Evolutionary conservation across 1,284 basidiomycete genomes (phyloP).

Genomic region (Austropuccinia psidii): DNA sequence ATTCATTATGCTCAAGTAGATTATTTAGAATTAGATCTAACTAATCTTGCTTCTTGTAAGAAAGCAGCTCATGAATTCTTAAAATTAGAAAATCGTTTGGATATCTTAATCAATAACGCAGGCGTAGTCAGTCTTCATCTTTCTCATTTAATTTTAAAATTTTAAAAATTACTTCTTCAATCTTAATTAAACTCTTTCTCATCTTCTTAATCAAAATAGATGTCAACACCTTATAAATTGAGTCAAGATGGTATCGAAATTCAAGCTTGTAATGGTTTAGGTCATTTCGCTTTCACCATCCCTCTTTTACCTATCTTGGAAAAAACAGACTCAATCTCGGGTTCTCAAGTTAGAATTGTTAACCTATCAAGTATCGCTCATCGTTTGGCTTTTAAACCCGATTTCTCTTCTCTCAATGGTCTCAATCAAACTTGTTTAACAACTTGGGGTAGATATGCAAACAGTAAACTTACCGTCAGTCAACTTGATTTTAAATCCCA

Average conservation of each 20-base stretch:
- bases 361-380: slow-evolving; percentile 22
- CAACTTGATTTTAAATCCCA: background rate
- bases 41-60: slow-evolving; percentile 42
- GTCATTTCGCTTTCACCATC: slow-evolving; percentile 19
- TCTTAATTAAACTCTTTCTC: background rate
- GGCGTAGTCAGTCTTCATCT: slow-evolving; percentile 37
- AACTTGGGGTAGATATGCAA: slow-evolving; percentile 17
- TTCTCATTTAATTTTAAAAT: background rate
- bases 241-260: slow-evolving; percentile 29
- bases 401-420: slow-evolving; percentile 14
- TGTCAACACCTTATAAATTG: slow-evolving; percentile 17
- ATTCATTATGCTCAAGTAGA: slow-evolving; percentile 40
- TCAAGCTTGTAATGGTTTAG: slow-evolving; percentile 18
- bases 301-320: background rate
- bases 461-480: slow-evolving; percentile 23
- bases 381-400: background rate
- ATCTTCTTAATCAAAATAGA: background rate
- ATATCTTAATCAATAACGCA: slow-evolving; percentile 47
- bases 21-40: slow-evolving; percentile 46
- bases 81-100: slow-evolving; percentile 42
- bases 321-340: background rate
- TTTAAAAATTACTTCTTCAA: background rate
- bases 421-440: background rate
- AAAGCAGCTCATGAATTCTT: slow-evolving; percentile 42
- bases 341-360: slow-evolving; percentile 12